phyloP scores from a whole-genome alignment of 2,329 filamentous ascomycete genomes.

The Cladosporium cucumerinum region DNA sequence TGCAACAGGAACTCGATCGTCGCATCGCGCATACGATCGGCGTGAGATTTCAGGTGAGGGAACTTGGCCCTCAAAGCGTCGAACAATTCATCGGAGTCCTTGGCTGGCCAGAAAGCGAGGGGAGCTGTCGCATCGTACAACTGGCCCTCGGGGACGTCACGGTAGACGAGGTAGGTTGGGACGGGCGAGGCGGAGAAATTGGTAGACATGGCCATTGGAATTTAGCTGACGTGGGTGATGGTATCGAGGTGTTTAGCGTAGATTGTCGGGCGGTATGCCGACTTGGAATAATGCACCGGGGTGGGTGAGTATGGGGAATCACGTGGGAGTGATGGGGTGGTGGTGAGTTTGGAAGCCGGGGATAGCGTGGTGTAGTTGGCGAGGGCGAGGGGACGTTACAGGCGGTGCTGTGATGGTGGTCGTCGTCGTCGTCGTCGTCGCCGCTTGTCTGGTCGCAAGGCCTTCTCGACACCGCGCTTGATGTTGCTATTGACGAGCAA shows the following conservation, averaged over 20 bases:
- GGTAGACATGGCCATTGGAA: constrained; percentile 23
- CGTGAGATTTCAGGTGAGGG: constrained; percentile 35
- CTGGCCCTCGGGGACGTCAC: constrained; percentile 29
- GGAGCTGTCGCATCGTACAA: constrained; percentile 33
- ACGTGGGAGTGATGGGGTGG: not conserved
- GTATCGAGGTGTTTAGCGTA: not conserved
- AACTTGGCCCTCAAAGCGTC: constrained; percentile 36
- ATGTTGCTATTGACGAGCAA: not conserved
- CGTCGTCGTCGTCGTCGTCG: not conserved
- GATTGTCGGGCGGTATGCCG: not conserved
- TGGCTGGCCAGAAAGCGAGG: constrained; percentile 37
- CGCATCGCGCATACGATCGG: constrained; percentile 40
- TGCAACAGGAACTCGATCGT: constrained; percentile 38
- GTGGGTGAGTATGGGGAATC: not conserved
- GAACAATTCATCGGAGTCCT: constrained; percentile 40
- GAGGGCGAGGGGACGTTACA: not conserved
- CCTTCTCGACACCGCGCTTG: constrained; percentile 1
- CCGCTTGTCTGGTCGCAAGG: not conserved
- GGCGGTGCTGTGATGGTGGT: not conserved
- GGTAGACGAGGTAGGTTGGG: constrained; percentile 35
- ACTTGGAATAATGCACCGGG: not conserved
- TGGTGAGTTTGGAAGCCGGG: constrained; percentile 1
- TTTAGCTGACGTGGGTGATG: not conserved
- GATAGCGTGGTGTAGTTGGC: not conserved
- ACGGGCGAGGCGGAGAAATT: constrained; percentile 17